Percentiles rank a stretch among this genome's conserved stretches.
phyloP scores from a whole-genome alignment of 225 moss, liverwort and hornwort genomes.

The Pseudisothecium myosuroides region DNA sequence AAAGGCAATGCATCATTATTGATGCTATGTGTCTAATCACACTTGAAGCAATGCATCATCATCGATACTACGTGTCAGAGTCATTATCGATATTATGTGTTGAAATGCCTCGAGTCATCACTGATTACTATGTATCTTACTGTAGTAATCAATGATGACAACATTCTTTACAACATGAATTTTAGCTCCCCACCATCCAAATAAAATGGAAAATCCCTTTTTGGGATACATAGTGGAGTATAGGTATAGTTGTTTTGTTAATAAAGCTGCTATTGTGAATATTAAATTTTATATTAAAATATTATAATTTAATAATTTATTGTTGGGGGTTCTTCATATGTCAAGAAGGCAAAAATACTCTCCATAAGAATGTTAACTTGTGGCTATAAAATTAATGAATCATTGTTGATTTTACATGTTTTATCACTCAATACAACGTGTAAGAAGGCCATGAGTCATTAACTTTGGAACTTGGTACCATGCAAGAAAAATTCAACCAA shows the following conservation, averaged over 20 bases:
- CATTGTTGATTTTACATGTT: not conserved
- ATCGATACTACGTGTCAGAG: rapidly evolving
- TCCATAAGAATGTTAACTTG: not conserved
- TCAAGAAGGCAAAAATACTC: too few species aligned
- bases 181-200: rapidly evolving
- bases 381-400: not conserved
- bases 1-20: not conserved
- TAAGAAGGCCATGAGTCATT: not conserved
- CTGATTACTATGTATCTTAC: rapidly evolving
- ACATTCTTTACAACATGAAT: not conserved
- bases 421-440: not conserved
- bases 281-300: not conserved
- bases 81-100: not conserved
- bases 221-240: rapidly evolving
- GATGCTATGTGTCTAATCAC: not conserved
- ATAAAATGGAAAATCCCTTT: not conserved
- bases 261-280: not conserved
- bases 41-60: not conserved
- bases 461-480: too few species aligned
- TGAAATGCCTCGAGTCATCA: not conserved
- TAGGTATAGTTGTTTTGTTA: not conserved
- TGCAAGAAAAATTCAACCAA: too few species aligned
- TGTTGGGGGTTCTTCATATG: rapidly evolving
- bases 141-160: rapidly evolving
- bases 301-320: too few species aligned